These are phyloP conservation scores for Trichoderma semiorbis DNA, from an alignment of 2,329 filamentous ascomycete species.

Conservation along the genomic window DNA sequence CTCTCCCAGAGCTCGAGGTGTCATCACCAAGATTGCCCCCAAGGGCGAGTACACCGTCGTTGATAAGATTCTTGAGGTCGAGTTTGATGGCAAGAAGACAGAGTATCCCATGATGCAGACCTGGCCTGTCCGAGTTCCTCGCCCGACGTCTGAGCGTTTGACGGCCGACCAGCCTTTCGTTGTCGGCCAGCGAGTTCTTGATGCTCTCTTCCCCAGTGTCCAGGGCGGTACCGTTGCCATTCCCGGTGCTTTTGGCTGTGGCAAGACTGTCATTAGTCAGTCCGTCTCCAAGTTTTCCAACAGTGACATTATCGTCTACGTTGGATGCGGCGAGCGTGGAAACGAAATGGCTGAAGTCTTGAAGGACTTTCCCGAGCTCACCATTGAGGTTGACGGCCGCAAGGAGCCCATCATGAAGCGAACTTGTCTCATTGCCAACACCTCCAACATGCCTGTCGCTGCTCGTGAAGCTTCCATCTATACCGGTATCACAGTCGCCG, in stretches of 20 bases:
- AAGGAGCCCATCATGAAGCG: conserved; percentile 99
- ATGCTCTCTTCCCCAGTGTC: conserved; percentile 93
- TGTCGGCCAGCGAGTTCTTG: conserved; percentile 93
- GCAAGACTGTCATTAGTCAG: conserved; percentile 98
- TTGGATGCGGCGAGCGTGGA: conserved; percentile 85
- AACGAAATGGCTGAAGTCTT: conserved; percentile 99
- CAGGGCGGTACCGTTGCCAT: conserved; percentile 98
- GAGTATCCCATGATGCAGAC: conserved; percentile 98
- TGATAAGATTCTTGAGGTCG: conserved; percentile 89
- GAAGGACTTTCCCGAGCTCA: conserved; percentile 99
- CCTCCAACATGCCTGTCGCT: conserved; percentile 99
- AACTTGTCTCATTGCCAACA: conserved; percentile 96
- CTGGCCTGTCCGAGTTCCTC: conserved; percentile 95
- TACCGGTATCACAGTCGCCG: conserved; percentile 88
- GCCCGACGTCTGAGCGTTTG: conserved; percentile 88
- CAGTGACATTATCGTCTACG: conserved; percentile 97
- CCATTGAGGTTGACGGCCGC: conserved; percentile 89
- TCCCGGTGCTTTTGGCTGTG: conserved; percentile 95
- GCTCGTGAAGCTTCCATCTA: conserved; percentile 98
- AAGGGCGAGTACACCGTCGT: conserved; percentile 93
- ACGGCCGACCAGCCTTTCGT: conserved; percentile 87
- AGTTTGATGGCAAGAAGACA: conserved; percentile 94
- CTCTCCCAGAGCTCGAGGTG: conserved; percentile 84
- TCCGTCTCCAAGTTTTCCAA: conserved; percentile 99
- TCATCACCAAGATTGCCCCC: conserved; percentile 83